A percentile compares a stretch with the other conserved stretches of the same genome.
These are phyloP conservation scores for Globisporangium viniferum DNA, from an alignment of 352 stramenopile species.

Conservation along the genomic window DNA sequence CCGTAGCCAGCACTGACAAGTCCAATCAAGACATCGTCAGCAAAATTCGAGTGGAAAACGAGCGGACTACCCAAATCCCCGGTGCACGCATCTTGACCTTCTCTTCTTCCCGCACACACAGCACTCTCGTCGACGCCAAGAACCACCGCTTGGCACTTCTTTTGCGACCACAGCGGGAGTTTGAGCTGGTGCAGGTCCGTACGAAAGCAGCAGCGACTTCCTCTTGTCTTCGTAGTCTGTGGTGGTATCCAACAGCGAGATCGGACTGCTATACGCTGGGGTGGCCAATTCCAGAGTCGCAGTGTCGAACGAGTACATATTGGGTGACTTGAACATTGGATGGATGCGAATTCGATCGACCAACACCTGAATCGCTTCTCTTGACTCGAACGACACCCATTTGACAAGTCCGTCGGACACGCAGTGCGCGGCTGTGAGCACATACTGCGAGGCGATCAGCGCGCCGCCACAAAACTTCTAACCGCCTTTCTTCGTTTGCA, in stretches of 20 bases:
- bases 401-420: conserved; percentile 14
- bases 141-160: conserved; percentile 8
- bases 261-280: conserved; percentile 5
- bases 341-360: conserved; percentile 28
- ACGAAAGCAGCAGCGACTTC: not conserved
- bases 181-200: not conserved
- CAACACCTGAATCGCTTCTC: not conserved
- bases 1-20: conserved; percentile 15
- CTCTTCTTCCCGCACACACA: conserved; percentile 17
- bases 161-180: conserved; percentile 6
- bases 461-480: conserved; percentile 7
- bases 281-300: conserved; percentile 18
- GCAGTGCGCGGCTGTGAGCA: conserved; percentile 11
- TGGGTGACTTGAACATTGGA: conserved; percentile 15
- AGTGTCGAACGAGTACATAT: conserved; percentile 19
- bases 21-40: not conserved
- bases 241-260: conserved; percentile 7
- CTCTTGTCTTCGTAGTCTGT: conserved; percentile 7
- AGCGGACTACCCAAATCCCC: conserved; percentile 22
- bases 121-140: conserved; percentile 13
- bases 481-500: not conserved
- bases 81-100: conserved; percentile 15
- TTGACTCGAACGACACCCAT: conserved; percentile 17
- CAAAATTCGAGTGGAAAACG: conserved; percentile 1
- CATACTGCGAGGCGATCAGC: conserved; percentile 8